Base-by-base conservation (phyloP, 2,329 filamentous ascomycete species). In the Leptodontidium sp. region DNA sequence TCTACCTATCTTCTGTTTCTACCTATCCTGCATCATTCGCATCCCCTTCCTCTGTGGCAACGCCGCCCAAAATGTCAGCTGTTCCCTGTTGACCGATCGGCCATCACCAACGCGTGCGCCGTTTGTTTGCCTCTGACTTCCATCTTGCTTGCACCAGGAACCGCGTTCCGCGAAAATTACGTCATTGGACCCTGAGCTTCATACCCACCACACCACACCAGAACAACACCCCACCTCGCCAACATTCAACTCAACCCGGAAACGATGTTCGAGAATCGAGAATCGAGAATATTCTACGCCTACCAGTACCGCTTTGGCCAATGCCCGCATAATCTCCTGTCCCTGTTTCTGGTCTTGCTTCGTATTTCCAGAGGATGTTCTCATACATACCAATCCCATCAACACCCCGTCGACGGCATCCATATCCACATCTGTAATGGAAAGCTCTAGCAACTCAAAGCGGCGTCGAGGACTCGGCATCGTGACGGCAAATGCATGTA, bases 401-500 rank as follows among this genome's bases (percentile, higher is more conserved):
- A 59, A 45, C 35, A 45, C 11, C 57, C 21, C 38, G 38, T 12
- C 38, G 12, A 49, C 43, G 26, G 26, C 17, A 62, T 29, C 17
- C 14, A 61, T 14, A 55, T 24, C 50, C 50, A 29, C 35, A 61
- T 11, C 45, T 17, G n/a, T 8, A 43, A 65, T 65, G 64, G 73
- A 72, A 24, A 67, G 58, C 50, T 55, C 72, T 24, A 58, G n/a
- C 55, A 74, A 75, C 61, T 71, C 73, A 4, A 77, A 75, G 61
- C 71, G 75, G 50, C 70, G 75, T 32, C 74, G 76, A 47, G 76
- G 76, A 7, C 68, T 75, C 11, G 76, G 76, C 35, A 65, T 75
- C 12, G 76, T 78, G 17, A 78, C 76, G 9, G 73, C 73, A 21
- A 77, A 77, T 62, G 76, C 76, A 12, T 78, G 76, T 64, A 77